Base-by-base conservation (phyloP, 2,329 filamentous ascomycete genomes). In the Lasiodiplodia sp. region DNA sequence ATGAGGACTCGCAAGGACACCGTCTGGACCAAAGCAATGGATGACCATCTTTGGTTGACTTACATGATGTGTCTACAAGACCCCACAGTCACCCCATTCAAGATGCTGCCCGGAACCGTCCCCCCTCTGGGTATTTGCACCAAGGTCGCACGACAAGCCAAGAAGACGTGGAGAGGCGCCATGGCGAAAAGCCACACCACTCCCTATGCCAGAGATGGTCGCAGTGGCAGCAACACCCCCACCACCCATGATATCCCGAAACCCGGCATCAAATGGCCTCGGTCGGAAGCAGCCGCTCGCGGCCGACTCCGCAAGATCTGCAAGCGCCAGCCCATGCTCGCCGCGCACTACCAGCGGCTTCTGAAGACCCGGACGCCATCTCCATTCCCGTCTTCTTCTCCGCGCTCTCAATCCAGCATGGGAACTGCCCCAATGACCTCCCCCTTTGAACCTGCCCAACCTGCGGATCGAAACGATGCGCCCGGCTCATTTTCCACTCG, bases 51-150 rank as follows among this genome's bases (percentile, higher is more conserved):
- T 38, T 90, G 88, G 88, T 86, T 88, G 75, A 88, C 87, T 10
- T 91, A 89, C 77, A 86, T 89, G 79, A 82, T 84, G 66, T 90
- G 89, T 75, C 80, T 90, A n/a, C 86, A 88, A 70, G 88, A 90
- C 75, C 88, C 88, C 23, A 88, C 86, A 3, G 84, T 90, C 58
- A 91, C 88, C 1, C 88, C 88, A 0, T 90, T 90, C 82, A 90
- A 90, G 74, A 88, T 87, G 79, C 83, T 89, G 0, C 88, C 88
- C 2, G 88, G 88, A 60, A 88, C 86, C 53, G 83, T 86, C 40
- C 88, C 88, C 47, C 88, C 88, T 12, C 84, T 90, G 64, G 88
- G 88, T 21, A 87, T 90, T 31, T 90, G 88, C 71, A 85, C 88
- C 73, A 86, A 87, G 68, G 88, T 91, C 44, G 86, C 88, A 4